Evolutionary conservation across 2,329 filamentous ascomycete genomes (phyloP).

Genomic region (Coleophoma crateriformis): DNA sequence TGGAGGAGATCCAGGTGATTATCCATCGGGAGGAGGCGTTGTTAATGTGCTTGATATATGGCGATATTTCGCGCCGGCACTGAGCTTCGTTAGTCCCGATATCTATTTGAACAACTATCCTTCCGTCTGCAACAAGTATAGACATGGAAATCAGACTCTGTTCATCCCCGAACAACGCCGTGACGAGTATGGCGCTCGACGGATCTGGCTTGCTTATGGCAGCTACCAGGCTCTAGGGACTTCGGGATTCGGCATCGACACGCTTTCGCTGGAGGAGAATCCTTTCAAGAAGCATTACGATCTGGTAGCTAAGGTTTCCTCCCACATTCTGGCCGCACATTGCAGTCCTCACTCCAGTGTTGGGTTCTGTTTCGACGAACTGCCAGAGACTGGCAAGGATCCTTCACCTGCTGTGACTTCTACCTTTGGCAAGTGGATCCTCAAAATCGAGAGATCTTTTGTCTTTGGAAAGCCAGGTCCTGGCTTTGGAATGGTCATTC

Average conservation of each 20-base stretch:
- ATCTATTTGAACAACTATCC: constrained; percentile 40
- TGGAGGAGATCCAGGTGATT: constrained; percentile 35
- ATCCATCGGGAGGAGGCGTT: constrained; percentile 40
- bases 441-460: constrained; percentile 36
- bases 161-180: constrained; percentile 42
- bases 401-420: constrained; percentile 20
- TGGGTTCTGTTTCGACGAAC: constrained; percentile 38
- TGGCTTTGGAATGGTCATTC: constrained; percentile 36
- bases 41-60: constrained; percentile 39
- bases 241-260: constrained; percentile 36
- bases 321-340: constrained; percentile 34
- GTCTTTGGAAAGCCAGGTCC: constrained; percentile 37
- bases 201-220: constrained; percentile 33
- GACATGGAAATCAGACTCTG: constrained; percentile 34
- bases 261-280: constrained; percentile 25
- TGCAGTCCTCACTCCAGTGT: constrained; percentile 24
- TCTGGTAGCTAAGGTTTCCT: constrained; percentile 28
- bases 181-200: constrained; percentile 35
- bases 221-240: constrained; percentile 28
- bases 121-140: constrained; percentile 33
- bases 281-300: constrained; percentile 34
- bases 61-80: constrained; percentile 32
- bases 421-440: constrained; percentile 28
- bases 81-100: constrained; percentile 42
- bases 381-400: constrained; percentile 22